Evolutionary conservation across 805 yeast species (phyloP), one percentile per base, ranked within the genome.

Genomic region (Sugiyamaella boreocaroliniensis): DNA sequence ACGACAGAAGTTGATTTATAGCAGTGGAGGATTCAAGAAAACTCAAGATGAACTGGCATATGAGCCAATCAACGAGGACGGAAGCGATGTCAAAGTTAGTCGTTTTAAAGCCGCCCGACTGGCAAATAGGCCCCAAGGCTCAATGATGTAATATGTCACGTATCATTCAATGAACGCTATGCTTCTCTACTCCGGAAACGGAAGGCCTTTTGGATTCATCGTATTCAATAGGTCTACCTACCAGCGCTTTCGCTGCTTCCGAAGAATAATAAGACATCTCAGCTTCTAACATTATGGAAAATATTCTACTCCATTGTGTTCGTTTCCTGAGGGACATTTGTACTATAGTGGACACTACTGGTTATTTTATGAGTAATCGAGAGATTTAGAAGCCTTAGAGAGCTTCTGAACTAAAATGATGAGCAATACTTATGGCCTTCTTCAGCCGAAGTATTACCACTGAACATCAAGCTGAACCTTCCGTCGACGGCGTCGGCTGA

Each of bases 61-160:
- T 16, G 95, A 85, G 61, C 89, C 88, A 0, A 69, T 85, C 6
- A 89, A 85, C 58, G 84, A 79, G 51, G 61, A 68, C 40, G 88
- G 88, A 0, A 76, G 79, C 51, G 81, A 82, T 0, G 64, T 78
- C 7, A 81, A 74, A 54, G 70, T 79, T 1, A 86, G 95, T 62
- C 71, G 89, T 49, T 88, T 88, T 66, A 85, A 74, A 61, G 79
- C 86, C 10, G 84, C 86, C 16, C 37, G 61, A 40, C 43, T 57
- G 15, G 48, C 57, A 2, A 55, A 55, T 16, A 43, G 59, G 47
- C 40, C 46, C 19, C 49, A 43, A 10, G 37, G 14, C 29, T 26
- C 20, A n/a, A 43, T 29, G 32, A 16, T n/a, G 29, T 22, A 11
- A 14, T 14, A 11, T 22, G 14, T 14, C 7, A 22, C 26, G 29